A percentile compares a stretch with the other conserved stretches of the same genome.
Evolutionary conservation across 2,329 filamentous ascomycete genomes (phyloP).

Genomic region (Fusarium luffae): DNA sequence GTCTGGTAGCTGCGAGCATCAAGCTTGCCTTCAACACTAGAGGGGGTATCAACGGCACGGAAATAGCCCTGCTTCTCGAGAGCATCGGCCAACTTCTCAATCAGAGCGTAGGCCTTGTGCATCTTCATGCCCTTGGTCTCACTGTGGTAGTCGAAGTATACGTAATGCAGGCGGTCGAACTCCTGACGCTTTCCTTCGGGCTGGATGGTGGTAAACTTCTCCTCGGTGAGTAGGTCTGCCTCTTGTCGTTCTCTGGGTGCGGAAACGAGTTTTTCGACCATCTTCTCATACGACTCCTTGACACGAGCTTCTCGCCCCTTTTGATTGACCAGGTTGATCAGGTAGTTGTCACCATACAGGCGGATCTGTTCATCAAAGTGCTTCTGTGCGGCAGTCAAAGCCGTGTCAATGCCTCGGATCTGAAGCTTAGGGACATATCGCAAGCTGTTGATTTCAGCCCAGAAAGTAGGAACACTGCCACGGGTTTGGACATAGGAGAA

Average conservation of each 20-base stretch:
- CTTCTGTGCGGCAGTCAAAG: conserved; percentile 79
- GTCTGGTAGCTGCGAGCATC: conserved; percentile 86
- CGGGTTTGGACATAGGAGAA: conserved; percentile 96
- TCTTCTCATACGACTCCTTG: conserved; percentile 93
- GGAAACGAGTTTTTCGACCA: conserved; percentile 80
- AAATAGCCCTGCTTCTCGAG: conserved; percentile 89
- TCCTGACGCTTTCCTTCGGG: conserved; percentile 66
- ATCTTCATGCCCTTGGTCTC: conserved; percentile 96
- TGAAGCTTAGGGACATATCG: conserved; percentile 92
- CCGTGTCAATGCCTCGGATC: conserved; percentile 84
- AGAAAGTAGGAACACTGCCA: conserved; percentile 94
- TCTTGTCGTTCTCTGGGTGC: conserved; percentile 74
- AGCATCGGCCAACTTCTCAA: conserved; percentile 83
- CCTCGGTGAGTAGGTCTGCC: conserved; percentile 73
- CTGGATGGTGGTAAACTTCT: conserved; percentile 86
- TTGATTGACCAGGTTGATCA: conserved; percentile 97
- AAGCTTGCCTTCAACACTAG: conserved; percentile 73
- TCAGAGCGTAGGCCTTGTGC: conserved; percentile 87
- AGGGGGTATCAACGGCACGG: conserved; percentile 87
- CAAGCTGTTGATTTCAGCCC: conserved; percentile 94
- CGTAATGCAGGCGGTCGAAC: conserved; percentile 89
- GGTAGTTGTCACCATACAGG: conserved; percentile 94
- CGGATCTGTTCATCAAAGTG: conserved; percentile 96
- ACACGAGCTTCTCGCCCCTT: conserved; percentile 89
- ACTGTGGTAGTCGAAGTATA: conserved; percentile 98